Evolutionary conservation across 805 yeast genomes (phyloP).

Genomic region (Pachysolen tannophilus): DNA sequence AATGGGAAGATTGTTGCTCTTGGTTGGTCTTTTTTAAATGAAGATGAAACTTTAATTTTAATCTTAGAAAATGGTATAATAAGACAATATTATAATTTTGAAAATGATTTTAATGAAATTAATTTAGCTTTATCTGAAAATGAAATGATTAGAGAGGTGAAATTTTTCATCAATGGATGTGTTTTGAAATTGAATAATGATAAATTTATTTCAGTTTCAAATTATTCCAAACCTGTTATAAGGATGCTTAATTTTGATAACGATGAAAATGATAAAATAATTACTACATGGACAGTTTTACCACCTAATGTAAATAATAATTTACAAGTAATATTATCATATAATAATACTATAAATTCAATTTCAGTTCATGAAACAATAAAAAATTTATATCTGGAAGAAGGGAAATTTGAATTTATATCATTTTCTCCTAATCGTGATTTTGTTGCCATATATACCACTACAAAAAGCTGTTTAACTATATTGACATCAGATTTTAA

Average conservation of each 20-base stretch:
- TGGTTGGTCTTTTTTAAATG: conserved; percentile 40
- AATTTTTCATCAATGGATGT: conserved; percentile 35
- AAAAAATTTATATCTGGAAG: conserved; percentile 31
- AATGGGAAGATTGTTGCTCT: conserved; percentile 46
- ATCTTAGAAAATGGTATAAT: conserved; percentile 43
- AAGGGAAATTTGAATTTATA: conserved; percentile 17
- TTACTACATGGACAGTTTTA: conserved; percentile 8
- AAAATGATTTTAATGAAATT: conserved; percentile 57
- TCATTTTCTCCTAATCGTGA: conserved; percentile 45
- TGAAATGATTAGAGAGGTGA: conserved; percentile 23
- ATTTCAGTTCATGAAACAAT: background rate
- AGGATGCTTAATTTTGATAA: conserved; percentile 16
- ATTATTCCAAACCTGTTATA: conserved; percentile 25
- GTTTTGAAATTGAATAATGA: conserved; percentile 32
- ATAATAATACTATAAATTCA: background rate
- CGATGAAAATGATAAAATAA: conserved; percentile 7
- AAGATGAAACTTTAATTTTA: conserved; percentile 46
- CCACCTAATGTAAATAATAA: conserved; percentile 14
- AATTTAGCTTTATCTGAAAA: conserved; percentile 27
- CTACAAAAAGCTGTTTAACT: conserved; percentile 31
- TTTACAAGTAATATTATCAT: conserved; percentile 9
- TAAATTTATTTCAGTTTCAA: conserved; percentile 31
- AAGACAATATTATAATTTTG: conserved; percentile 56
- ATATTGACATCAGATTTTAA: conserved; percentile 43
- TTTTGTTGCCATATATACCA: conserved; percentile 44